These are phyloP conservation scores for Coniochaeta sp. DNA, from an alignment of 2,329 filamentous ascomycete genomes.

Conservation along the genomic window DNA sequence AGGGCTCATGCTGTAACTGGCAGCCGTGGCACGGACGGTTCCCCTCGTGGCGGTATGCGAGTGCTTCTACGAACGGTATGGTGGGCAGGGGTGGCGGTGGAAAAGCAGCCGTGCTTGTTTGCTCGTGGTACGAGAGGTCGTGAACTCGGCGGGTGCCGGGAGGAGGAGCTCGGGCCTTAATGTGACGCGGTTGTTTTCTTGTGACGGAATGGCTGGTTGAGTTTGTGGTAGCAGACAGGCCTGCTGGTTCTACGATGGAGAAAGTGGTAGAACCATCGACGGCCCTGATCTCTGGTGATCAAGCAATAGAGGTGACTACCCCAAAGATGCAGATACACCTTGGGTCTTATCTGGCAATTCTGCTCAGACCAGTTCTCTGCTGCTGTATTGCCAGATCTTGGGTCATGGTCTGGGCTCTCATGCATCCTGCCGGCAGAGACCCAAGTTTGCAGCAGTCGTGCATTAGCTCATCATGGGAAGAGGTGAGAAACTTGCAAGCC, in stretches of 20 bases:
- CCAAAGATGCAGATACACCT: too few species aligned
- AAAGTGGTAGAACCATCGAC: too few species aligned
- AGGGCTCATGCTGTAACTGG: slow-evolving; percentile 1
- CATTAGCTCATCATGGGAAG: neutral
- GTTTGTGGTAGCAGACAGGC: too few species aligned
- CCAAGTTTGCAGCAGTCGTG: neutral
- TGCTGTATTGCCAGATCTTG: neutral
- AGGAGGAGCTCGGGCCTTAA: neutral
- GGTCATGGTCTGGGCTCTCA: neutral
- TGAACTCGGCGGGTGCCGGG: too few species aligned
- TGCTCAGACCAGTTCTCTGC: neutral
- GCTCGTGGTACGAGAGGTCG: neutral
- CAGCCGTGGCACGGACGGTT: neutral
- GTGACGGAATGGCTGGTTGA: neutral
- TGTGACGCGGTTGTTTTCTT: neutral
- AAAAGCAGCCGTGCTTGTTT: neutral
- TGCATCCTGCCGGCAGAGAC: neutral
- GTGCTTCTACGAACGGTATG: neutral
- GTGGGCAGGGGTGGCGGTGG: neutral
- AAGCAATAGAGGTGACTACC: too few species aligned
- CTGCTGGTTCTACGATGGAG: too few species aligned
- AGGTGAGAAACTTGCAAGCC: neutral
- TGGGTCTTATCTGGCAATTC: too few species aligned
- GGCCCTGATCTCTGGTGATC: too few species aligned
- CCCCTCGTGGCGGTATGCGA: slow-evolving; percentile 3